A percentile compares a stretch with the other conserved stretches of the same genome.
Evolutionary conservation across 192 early-diverging fungal species (phyloP).

Genomic region (Entophlyctis luteolus): DNA sequence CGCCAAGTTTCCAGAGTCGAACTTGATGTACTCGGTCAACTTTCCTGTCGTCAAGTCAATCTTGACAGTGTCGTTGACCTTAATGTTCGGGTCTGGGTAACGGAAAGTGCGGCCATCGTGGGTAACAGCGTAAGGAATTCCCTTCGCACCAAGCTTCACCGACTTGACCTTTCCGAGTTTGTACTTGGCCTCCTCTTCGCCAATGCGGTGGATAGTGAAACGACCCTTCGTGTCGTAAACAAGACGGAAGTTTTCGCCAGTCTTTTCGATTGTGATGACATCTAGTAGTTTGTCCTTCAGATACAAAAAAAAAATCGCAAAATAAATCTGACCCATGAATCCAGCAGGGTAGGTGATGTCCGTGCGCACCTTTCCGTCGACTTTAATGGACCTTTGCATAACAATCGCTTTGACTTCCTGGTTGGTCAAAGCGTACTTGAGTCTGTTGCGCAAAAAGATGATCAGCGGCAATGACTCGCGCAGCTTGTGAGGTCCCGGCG

Average conservation of each 20-base stretch:
- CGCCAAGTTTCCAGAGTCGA: conserved; percentile 93
- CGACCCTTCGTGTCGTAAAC: conserved; percentile 99
- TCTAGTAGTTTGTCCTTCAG: conserved; percentile 44
- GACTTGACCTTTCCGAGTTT: conserved; percentile 98
- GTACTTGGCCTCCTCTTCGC: conserved; percentile 97
- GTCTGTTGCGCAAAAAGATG: conserved; percentile 98
- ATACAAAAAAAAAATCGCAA: conserved; percentile 9
- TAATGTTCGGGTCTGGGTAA: conserved; percentile 98
- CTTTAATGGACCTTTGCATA: conserved; percentile 98
- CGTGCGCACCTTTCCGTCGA: conserved; percentile 97
- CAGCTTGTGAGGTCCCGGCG: conserved; percentile 98
- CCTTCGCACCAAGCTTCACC: conserved; percentile 91
- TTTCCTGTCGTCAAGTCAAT: conserved; percentile 91
- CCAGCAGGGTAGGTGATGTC: conserved; percentile 95
- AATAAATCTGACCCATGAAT: conserved; percentile 79
- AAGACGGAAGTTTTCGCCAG: conserved; percentile 99
- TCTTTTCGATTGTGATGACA: conserved; percentile 88
- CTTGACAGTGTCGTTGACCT: conserved; percentile 99
- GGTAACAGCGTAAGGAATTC: conserved; percentile 92
- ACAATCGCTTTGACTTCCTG: conserved; percentile 95
- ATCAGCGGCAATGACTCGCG: conserved; percentile 98
- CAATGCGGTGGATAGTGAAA: conserved; percentile 99
- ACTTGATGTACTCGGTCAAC: conserved; percentile 91
- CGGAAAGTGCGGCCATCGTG: conserved; percentile 99
- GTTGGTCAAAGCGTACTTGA: conserved; percentile 97